These are phyloP conservation scores for Aureoboletus auriporus DNA, from an alignment of 768 basidiomycete genomes.

Conservation along the genomic window DNA sequence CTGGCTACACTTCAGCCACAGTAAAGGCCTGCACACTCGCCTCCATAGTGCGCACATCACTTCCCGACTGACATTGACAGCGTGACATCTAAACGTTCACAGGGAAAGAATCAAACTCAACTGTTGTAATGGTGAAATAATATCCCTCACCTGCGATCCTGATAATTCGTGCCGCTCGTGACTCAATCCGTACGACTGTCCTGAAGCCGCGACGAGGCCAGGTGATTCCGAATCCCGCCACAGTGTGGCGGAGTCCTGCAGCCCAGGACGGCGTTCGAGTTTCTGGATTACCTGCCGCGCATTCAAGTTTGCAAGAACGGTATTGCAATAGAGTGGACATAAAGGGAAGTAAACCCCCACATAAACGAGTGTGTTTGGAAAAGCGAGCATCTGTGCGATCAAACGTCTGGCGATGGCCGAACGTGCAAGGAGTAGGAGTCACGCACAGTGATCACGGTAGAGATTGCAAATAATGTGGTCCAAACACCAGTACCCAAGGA, in stretches of 20 bases:
- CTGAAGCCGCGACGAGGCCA: background rate
- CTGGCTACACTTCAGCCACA: background rate
- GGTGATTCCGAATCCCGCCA: constrained; percentile 3
- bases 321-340: constrained; percentile 30
- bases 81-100: background rate
- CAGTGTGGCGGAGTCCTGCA: constrained; percentile 2
- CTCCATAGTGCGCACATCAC: background rate
- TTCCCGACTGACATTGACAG: background rate
- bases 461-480: constrained; percentile 14
- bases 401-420: background rate
- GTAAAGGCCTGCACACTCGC: constrained; percentile 9
- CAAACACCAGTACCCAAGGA: constrained; percentile 14
- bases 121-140: background rate
- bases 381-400: constrained; percentile 7
- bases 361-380: constrained; percentile 17
- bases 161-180: constrained; percentile 1
- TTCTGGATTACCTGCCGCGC: constrained; percentile 19
- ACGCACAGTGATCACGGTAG: constrained; percentile 13
- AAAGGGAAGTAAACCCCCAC: constrained; percentile 24
- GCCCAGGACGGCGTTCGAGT: constrained; percentile 4
- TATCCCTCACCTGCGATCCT: background rate
- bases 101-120: no score
- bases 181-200: background rate
- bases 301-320: constrained; percentile 30
- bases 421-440: background rate